Percentiles rank a stretch among this genome's conserved stretches.
Conservation (phyloP, 2,329 filamentous ascomycete genomes). For the Oidium heveae region DNA sequence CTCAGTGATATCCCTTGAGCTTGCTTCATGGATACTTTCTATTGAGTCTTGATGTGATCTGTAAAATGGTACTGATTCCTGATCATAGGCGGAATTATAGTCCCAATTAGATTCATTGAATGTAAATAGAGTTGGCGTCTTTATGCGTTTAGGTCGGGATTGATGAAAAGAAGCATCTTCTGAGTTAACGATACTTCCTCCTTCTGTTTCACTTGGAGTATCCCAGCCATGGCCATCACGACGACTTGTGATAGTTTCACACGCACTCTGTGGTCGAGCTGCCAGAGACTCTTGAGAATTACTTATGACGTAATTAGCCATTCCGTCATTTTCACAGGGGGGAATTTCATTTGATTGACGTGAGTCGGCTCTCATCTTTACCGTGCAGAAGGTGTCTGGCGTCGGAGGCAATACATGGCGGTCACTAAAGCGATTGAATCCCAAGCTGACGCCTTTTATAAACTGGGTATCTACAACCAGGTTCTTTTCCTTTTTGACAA, state of each 20-base stretch:
- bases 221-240: conserved; percentile 15
- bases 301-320: conserved; percentile 8
- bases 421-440: conserved; percentile 13
- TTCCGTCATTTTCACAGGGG: neutral
- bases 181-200: conserved; percentile 7
- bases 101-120: conserved; percentile 9
- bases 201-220: conserved; percentile 10
- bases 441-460: conserved; percentile 5
- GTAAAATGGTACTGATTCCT: conserved; percentile 2
- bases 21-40: neutral
- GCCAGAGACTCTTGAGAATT: conserved; percentile 7
- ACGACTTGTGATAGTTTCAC: conserved; percentile 13
- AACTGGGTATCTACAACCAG: conserved; percentile 5
- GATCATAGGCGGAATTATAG: conserved; percentile 9
- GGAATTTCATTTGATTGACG: conserved; percentile 26
- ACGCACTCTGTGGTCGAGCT: conserved; percentile 11
- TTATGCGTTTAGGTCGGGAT: conserved; percentile 4
- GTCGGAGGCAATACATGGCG: conserved; percentile 13
- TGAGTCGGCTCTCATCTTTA: conserved; percentile 16
- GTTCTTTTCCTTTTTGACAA: neutral
- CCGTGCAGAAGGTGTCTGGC: conserved; percentile 14
- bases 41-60: neutral
- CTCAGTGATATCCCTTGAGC: neutral
- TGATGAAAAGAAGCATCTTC: conserved; percentile 6
- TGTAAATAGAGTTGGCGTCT: conserved; percentile 9